Base-by-base conservation (phyloP, 164 flowering plant genomes). In the Magnolia sinica region DNA sequence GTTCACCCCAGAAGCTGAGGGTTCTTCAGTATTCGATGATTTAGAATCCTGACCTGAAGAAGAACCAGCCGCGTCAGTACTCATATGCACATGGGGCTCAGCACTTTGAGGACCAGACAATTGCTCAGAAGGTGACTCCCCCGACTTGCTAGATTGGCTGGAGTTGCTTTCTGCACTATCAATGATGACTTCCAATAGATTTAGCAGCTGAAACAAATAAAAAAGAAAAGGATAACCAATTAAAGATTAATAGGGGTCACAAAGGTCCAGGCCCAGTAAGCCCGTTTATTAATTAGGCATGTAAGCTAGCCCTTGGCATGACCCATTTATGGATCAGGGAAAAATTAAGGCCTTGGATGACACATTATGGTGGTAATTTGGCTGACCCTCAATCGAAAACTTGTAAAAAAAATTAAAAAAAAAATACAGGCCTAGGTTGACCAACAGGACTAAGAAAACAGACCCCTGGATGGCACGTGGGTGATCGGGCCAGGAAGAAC, bases 121-220 rank as follows among this genome's bases (percentile, higher is more conserved):
- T 72, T 85, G 91, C 70, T 87, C 92, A 20, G 37, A 65, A 65
- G 87, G 74, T 71, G 91, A 80, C 71, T 71, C 76, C 31, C 64
- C 86, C 13, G 90, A 77, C 64, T 84, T 86, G 14, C 75, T 83
- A 73, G 87, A 76, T 64, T 76, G 45, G 74, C 50, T 81, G 65
- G 89, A 81, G 80, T 88, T 90, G 78, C 80, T 89, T 79, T 89
- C 97, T 65, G 89, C 96, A 81, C 81, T 86, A 76, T 91, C 91
- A 76, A 96, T 88, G 77, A 94, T 81, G 70, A 96, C 98, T 70
- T 91, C 99, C 85, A 96, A 73, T 65, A 96, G 82, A 82, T 88
- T 86, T 55, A 96, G 89, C 75, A 96, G 84, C 99, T 96, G 91
- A 74, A 79, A 79, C 68, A 8, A 13, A 73, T 96, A 90, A 75